Evolutionary conservation across 176 grass and related monocot genomes (phyloP).

Genomic region (Zea luxurians): DNA sequence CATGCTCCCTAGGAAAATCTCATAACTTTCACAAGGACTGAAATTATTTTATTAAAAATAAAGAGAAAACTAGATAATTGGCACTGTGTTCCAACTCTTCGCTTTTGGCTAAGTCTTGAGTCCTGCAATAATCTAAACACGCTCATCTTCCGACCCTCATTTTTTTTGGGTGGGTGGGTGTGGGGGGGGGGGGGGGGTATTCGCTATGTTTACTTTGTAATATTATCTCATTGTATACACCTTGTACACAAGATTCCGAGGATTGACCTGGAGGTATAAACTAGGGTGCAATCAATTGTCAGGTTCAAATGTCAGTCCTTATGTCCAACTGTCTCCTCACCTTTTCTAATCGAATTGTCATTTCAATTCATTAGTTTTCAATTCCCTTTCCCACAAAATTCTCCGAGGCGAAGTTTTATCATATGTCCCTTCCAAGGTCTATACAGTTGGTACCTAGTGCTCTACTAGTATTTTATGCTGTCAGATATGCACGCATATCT

Average conservation of each 20-base stretch:
- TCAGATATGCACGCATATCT: conserved; percentile 6
- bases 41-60: too few species aligned
- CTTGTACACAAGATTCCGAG: conserved; percentile 27
- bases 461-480: conserved; percentile 45
- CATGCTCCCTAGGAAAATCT: background rate
- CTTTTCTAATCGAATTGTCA: conserved; percentile 24
- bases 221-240: background rate
- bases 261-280: conserved; percentile 10
- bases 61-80: background rate
- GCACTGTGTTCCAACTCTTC: background rate
- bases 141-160: too few species aligned
- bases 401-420: conserved; percentile 4
- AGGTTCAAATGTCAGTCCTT: conserved; percentile 31
- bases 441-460: conserved; percentile 4
- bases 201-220: background rate
- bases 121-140: too few species aligned
- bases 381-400: background rate
- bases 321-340: conserved; percentile 4
- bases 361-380: conserved; percentile 13
- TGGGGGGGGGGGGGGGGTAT: too few species aligned
- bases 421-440: conserved; percentile 38
- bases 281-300: conserved; percentile 29
- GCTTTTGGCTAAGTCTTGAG: too few species aligned
- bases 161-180: too few species aligned
- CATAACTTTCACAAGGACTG: background rate